Base-by-base conservation (phyloP, 768 basidiomycete genomes). In the Agaricus bisporus region DNA sequence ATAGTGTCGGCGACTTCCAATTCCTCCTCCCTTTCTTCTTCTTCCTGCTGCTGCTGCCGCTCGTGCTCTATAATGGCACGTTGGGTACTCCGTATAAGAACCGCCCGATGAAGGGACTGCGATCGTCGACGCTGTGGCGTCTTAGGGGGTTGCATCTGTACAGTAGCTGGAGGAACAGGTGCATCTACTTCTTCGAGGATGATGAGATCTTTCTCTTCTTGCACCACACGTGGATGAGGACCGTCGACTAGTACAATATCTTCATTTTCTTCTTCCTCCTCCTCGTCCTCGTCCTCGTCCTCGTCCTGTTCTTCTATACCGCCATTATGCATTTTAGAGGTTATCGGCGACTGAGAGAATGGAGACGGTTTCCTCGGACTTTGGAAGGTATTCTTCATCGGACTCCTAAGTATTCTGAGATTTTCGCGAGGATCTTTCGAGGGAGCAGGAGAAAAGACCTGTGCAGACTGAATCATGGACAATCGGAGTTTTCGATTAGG, bases 401-500 rank as follows among this genome's bases (percentile, higher is more conserved):
- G 85, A 12, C 75, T 81, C 61, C 83, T 78, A 3, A 89, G 73
- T 29, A 86, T 71, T 7, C 78, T 73, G 1, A 89, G 73, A 56
- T 87, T 87, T 63, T 82, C 82, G 28, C 72, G 68, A 1, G 85
- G 82, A 60, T 85, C 76, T 3, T 68, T 65, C 35, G 78, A 81
- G 0, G 82, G 83, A 3, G 78, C 67, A 1, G 86, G 88, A 1
- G 81, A 79, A 66, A 88, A 87, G 4, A 91, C 85, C 59, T 87
- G 79, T 0, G 85, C 85, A 51, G 81, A 81, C 22, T 81, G 74
- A 32, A 91, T 87, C 83, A 91, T 86, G 2, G 85, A 86, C 55
- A 91, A 75, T 26, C 87, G 80, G 1, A 85, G 73, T 2, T 78
- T 73, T 18, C 80, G 73, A 47, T 73, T 73, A 20, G 61, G 69